Evolutionary conservation across 768 basidiomycete genomes (phyloP), one percentile per base, ranked within the genome.

Genomic region (Leccinum ochraceum): DNA sequence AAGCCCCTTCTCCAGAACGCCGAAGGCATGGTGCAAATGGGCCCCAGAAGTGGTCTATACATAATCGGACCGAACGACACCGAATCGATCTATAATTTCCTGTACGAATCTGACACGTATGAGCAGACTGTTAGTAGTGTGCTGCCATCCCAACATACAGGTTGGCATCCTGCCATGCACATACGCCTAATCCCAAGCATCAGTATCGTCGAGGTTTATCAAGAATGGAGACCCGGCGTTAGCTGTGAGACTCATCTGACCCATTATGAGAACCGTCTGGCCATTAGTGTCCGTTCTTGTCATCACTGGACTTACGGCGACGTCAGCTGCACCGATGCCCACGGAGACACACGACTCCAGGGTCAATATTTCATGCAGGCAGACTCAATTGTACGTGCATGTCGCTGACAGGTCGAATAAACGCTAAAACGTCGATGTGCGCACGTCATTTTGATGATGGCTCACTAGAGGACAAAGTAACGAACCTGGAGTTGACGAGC

Each of bases 251-350:
- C 46, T 30, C 28, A 9, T 49, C 49, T 51, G 32, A 59, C 37
- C 16, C 8, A 39, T 26, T 52, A 63, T 69, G 67, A 52, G 34
- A 49, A 9, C 6, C 46, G 28, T 30, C 5, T 48, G 48, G 39
- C 46, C 36, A 14, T 20, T 57, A 28, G 37, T 39, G 14, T 46
- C 57, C 48, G 14, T 60, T 61, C 42, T 68, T 20, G 54, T 44
- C 22, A 44, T 59, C 3, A 24, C 26, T 26, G 57, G 61, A 11
- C 34, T 56, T 58, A 37, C 44, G 48, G 57, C 42, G 39, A 64
- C 62, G 32, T 46, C 20, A 5, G 68, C 58, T 16, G 69, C 63
- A 37, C 66, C 63, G 36, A 57, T 52, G 49, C 57, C 69, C 48
- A 69, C 62, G 60, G 64, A 54, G 42, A 52, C 55, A 48, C 32